Conservation (phyloP, 2,329 filamentous ascomycete genomes). For the Didymella exigua region DNA sequence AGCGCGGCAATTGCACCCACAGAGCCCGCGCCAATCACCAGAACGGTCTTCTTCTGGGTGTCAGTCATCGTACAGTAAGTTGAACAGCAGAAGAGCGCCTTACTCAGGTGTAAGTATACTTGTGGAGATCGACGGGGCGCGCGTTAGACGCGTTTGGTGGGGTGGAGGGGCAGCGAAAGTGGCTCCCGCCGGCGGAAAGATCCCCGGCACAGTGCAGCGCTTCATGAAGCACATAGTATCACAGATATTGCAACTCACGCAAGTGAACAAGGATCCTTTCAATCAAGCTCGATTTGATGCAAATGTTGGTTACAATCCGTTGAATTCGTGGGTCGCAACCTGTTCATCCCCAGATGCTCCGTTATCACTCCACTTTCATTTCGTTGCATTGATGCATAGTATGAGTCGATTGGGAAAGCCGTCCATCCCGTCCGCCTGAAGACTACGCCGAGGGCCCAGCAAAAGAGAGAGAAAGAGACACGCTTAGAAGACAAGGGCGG, state of each 20-base stretch:
- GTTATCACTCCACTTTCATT: conserved; percentile 35
- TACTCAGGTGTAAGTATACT: conserved; percentile 3
- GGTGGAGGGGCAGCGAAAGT: conserved; percentile 31
- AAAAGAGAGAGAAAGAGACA: conserved; percentile 53
- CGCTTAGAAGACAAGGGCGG: conserved; percentile 97
- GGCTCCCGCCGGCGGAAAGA: conserved; percentile 1
- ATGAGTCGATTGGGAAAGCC: conserved; percentile 44
- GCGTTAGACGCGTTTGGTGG: conserved; percentile 25
- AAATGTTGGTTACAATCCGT: conserved; percentile 49
- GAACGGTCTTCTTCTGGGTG: conserved; percentile 45
- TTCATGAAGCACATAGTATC: neutral
- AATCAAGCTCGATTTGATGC: conserved; percentile 50
- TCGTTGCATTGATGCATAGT: conserved; percentile 38
- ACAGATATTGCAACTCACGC: neutral
- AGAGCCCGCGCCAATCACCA: conserved; percentile 62
- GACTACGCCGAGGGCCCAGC: conserved; percentile 49
- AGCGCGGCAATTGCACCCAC: conserved; percentile 63
- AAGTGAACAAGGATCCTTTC: conserved; percentile 29
- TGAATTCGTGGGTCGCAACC: conserved; percentile 43
- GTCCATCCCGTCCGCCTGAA: conserved; percentile 44
- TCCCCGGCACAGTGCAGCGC: neutral
- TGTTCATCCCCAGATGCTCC: conserved; percentile 41
- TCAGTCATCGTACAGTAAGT: conserved; percentile 31
- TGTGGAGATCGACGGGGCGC: conserved; percentile 8
- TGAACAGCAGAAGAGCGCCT: neutral